Base-by-base conservation (phyloP, 1,139 yeast genomes). In the Geotrichum reessii region DNA sequence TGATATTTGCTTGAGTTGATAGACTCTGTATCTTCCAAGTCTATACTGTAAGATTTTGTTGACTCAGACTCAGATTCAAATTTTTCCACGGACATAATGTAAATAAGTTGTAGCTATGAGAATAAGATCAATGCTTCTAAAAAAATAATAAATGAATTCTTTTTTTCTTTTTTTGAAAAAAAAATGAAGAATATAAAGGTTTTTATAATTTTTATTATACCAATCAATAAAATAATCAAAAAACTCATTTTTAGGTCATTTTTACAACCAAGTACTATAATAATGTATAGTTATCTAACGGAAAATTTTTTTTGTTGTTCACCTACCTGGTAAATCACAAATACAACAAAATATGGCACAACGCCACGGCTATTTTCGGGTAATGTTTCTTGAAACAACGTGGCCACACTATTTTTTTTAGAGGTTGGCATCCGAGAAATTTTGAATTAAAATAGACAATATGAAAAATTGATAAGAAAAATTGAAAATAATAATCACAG, bases 1-100 rank as follows among this genome's bases (percentile, higher is more conserved):
- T 56, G 50, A 49, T 54, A 56, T 42, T 46, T 40, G 27, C 33
- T 51, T 33, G 47, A 50, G 2, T 47, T 31, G 14, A n/a, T 27
- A 47, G 50, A 47, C n/a, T 33, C 40, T 6, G 12, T 33, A 33
- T 33, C 40, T 33, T 33, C 40, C 3, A 33, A 17, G n/a, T 33
- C 40, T 33, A 6, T 12, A 17, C 40, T 33, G 17, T 14, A 6
- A 33, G 17, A 14, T 5, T 33, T 17, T 17, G 12, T 11, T 14
- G 40, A 2, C 40, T 33, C 40, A 33, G 40, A 6, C n/a, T n/a
- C n/a, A n/a, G n/a, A n/a, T 12, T 33, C 40, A 33, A 33, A 12
- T 17, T 33, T 33, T 33, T 33, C 40, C 5, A 17, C n/a, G 12
- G 17, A 33, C 40, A 33, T 33, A 33, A 33, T 33, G 40, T 17